Evolutionary conservation across 345 rosid genomes (phyloP).

Genomic region (Boechera retrofracta): DNA sequence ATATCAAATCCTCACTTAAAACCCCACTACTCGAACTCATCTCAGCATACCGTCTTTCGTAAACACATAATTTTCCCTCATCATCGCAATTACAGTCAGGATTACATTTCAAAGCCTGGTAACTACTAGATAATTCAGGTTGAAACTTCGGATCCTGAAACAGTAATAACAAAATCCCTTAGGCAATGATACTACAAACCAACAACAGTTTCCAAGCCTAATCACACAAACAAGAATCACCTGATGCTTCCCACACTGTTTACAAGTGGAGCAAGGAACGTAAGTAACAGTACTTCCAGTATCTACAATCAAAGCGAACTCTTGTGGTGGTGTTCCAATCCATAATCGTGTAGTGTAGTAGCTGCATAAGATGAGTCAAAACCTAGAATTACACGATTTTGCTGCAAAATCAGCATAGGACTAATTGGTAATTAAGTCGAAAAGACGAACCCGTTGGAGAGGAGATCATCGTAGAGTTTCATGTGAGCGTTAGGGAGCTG

Average conservation of each 20-base stretch:
- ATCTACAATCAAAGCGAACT: conserved; percentile 77
- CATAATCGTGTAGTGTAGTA: conserved; percentile 71
- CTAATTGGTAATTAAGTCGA: background rate
- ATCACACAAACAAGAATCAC: conserved; percentile 29
- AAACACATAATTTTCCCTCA: conserved; percentile 55
- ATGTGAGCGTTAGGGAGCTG: conserved; percentile 70
- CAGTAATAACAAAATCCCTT: background rate
- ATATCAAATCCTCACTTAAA: conserved; percentile 66
- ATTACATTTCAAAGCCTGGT: conserved; percentile 66
- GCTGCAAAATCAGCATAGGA: background rate
- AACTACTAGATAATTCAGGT: conserved; percentile 65
- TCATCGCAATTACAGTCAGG: conserved; percentile 68
- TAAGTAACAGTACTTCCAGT: conserved; percentile 84
- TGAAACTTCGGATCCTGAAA: conserved; percentile 78
- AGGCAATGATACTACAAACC: background rate
- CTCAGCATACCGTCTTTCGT: conserved; percentile 79
- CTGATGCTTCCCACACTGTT: conserved; percentile 69
- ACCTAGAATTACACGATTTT: background rate
- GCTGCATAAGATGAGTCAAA: conserved; percentile 34
- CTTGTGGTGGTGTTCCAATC: conserved; percentile 87
- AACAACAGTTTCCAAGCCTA: background rate
- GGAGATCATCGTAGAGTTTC: conserved; percentile 86
- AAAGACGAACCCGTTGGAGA: conserved; percentile 63
- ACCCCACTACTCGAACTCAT: conserved; percentile 85
- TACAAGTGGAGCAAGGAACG: conserved; percentile 74